Conservation (phyloP, 2,329 filamentous ascomycete genomes). For the Parasarocladium wereldwijsianum region DNA sequence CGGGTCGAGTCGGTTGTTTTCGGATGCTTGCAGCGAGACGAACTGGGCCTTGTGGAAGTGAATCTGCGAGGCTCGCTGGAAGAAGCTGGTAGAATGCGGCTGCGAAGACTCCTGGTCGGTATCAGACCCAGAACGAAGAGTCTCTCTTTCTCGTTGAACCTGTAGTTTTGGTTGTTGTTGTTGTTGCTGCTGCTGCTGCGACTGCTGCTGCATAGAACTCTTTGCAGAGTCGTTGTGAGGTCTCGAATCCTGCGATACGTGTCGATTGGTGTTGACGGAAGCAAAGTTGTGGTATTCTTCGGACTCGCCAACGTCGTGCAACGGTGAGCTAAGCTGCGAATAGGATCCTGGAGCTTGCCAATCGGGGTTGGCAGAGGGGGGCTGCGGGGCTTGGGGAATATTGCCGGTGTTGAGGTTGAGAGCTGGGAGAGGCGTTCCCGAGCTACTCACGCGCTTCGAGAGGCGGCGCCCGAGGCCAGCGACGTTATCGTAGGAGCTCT, state of each 20-base stretch:
- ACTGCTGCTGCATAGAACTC: slow-evolving; percentile 12
- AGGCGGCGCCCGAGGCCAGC: slow-evolving; percentile 34
- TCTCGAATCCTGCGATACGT: slow-evolving; percentile 29
- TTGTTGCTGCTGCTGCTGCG: slow-evolving; percentile 16
- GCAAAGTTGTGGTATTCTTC: slow-evolving; percentile 20
- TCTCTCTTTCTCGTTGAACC: slow-evolving; percentile 11
- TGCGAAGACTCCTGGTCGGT: slow-evolving; percentile 24
- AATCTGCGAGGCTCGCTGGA: slow-evolving; percentile 6
- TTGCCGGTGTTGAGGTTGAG: slow-evolving; percentile 6
- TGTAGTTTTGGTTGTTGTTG: slow-evolving; percentile 20
- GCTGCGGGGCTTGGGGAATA: slow-evolving; percentile 8
- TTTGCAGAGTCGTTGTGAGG: slow-evolving; percentile 31
- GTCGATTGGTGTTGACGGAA: slow-evolving; percentile 32
- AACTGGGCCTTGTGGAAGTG: slow-evolving; percentile 9
- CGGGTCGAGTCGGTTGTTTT: too few relatives aligned
- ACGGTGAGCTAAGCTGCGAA: slow-evolving; percentile 26
- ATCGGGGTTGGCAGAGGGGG: slow-evolving; percentile 8
- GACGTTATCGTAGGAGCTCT: slow-evolving; percentile 32
- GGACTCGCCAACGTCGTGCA: slow-evolving; percentile 27
- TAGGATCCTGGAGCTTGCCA: slow-evolving; percentile 21
- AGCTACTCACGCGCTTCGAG: slow-evolving; percentile 42
- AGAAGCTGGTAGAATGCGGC: slow-evolving; percentile 12
- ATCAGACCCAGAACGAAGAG: slow-evolving; percentile 10
- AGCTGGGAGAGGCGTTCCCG: slow-evolving; percentile 19
- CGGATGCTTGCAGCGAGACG: slow-evolving; percentile 12